Percentiles rank a stretch among this genome's conserved stretches.
Evolutionary conservation across 2,329 filamentous ascomycete genomes (phyloP).

Genomic region (Amauroascus niger): DNA sequence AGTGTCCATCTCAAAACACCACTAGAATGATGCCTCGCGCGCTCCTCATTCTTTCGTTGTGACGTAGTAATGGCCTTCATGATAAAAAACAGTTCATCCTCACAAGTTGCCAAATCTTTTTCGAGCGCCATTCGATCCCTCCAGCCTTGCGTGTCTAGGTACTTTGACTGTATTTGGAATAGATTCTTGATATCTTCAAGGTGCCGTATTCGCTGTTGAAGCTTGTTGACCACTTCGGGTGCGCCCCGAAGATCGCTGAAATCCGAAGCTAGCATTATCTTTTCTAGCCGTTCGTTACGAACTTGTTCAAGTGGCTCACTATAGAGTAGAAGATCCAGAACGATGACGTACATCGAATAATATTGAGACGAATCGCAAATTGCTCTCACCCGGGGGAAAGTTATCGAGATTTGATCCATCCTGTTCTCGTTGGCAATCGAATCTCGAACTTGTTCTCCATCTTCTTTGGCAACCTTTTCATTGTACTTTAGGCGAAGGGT

Average conservation of each 20-base stretch:
- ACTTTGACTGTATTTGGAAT: conserved; percentile 85
- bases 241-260: conserved; percentile 94
- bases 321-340: conserved; percentile 89
- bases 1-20: conserved; percentile 87
- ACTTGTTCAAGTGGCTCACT: conserved; percentile 95
- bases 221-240: conserved; percentile 79
- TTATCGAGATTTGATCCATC: conserved; percentile 95
- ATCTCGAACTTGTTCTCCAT: conserved; percentile 38
- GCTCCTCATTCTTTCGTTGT: conserved; percentile 73
- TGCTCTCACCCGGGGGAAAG: conserved; percentile 89
- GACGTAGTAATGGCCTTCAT: conserved; percentile 99
- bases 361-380: conserved; percentile 96
- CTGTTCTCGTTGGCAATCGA: conserved; percentile 51
- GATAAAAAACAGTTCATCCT: conserved; percentile 97
- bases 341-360: conserved; percentile 96
- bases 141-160: conserved; percentile 82
- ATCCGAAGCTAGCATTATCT: conserved; percentile 97
- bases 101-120: conserved; percentile 75
- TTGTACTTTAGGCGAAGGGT: conserved; percentile 94
- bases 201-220: conserved; percentile 87
- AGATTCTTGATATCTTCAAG: conserved; percentile 93
- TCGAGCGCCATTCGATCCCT: conserved; percentile 82
- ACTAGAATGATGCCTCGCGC: conserved; percentile 56
- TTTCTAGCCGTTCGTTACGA: conserved; percentile 87
- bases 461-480: conserved; percentile 62